Percentiles rank a stretch among this genome's conserved stretches.
These are phyloP conservation scores for Fusarium ramigenum DNA, from an alignment of 2,329 filamentous ascomycete species.

Conservation along the genomic window DNA sequence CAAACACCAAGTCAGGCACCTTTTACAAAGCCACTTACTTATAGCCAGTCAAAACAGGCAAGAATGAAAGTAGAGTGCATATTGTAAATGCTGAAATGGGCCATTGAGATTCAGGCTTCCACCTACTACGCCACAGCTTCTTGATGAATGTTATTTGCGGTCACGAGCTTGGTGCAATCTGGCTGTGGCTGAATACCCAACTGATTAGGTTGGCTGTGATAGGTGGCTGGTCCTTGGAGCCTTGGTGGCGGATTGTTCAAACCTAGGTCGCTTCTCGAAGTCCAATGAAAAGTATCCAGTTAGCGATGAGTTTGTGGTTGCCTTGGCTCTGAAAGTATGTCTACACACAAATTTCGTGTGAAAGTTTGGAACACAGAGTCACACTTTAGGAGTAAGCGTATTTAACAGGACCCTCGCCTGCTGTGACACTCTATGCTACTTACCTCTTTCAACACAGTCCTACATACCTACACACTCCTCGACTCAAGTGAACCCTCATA, in stretches of 20 bases:
- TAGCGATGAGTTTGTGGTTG: not conserved
- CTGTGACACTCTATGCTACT: not conserved
- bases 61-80: not conserved
- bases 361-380: not conserved
- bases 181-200: accelerated
- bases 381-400: not conserved
- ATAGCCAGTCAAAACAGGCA: not conserved
- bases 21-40: not conserved
- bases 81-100: not conserved
- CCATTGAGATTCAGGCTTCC: not conserved
- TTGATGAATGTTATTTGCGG: not conserved
- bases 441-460: not conserved
- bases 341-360: not conserved
- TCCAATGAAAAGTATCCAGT: not conserved
- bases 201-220: too few species aligned
- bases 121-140: not conserved
- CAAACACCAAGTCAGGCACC: not conserved
- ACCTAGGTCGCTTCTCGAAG: too few species aligned
- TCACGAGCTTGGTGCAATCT: not conserved
- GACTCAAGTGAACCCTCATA: too few species aligned
- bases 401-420: not conserved
- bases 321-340: not conserved
- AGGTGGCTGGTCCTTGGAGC: too few species aligned
- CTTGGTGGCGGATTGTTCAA: too few species aligned
- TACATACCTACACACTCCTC: accelerated